These are phyloP conservation scores for Sporothrix pseudoabietina DNA, from an alignment of 2,329 filamentous ascomycete species.

Conservation along the genomic window DNA sequence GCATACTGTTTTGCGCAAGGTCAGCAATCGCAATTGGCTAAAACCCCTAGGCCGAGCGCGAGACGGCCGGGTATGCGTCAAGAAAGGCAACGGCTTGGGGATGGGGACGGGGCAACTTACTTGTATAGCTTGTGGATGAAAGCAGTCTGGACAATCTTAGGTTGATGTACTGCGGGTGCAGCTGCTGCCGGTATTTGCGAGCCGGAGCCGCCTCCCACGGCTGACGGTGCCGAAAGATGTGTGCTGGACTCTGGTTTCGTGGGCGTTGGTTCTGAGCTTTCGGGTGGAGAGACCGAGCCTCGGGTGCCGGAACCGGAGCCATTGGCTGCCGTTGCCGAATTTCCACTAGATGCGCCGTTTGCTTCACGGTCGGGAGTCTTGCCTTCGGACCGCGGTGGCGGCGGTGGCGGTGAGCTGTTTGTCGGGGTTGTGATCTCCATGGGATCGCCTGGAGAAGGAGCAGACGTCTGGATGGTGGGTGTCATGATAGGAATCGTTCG, in stretches of 20 bases:
- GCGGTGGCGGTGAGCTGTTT: slow-evolving; percentile 48
- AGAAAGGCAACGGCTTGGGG: neutral
- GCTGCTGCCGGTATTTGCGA: slow-evolving; percentile 49
- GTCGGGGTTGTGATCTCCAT: slow-evolving; percentile 64
- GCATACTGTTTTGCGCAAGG: slow-evolving; percentile 67
- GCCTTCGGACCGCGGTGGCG: slow-evolving; percentile 41
- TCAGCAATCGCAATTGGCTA: neutral
- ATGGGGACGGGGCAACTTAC: slow-evolving; percentile 54
- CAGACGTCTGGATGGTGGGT: slow-evolving; percentile 61
- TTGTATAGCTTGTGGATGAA: slow-evolving; percentile 99
- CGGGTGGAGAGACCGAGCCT: slow-evolving; percentile 28
- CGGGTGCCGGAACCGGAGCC: slow-evolving; percentile 36
- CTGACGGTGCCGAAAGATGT: neutral
- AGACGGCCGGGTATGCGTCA: neutral
- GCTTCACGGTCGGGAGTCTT: slow-evolving; percentile 45
- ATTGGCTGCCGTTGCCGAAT: slow-evolving; percentile 12
- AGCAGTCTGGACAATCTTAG: slow-evolving; percentile 96
- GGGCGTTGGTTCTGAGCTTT: slow-evolving; percentile 28
- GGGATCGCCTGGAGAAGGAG: slow-evolving; percentile 59
- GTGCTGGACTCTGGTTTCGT: slow-evolving; percentile 28
- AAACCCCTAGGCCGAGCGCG: neutral
- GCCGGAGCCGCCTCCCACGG: slow-evolving; percentile 48
- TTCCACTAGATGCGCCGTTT: slow-evolving; percentile 41
- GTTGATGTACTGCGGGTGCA: slow-evolving; percentile 79
- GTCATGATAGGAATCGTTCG: slow-evolving; percentile 61